phyloP scores from a whole-genome alignment of 139 green algal species.

The Nannochloris sp. region DNA sequence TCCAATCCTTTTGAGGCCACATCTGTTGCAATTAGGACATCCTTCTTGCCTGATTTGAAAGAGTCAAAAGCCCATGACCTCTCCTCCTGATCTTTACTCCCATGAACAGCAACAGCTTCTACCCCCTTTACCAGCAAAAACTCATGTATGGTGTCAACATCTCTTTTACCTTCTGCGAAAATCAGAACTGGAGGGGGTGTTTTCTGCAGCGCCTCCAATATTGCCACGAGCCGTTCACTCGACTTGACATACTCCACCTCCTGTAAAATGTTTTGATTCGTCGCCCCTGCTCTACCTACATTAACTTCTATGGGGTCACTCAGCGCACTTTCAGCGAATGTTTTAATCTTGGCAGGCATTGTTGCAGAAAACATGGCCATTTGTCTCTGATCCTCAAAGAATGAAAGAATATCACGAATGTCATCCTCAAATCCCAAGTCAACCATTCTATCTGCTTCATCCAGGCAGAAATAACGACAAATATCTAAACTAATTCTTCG shows the following conservation, averaged over 20 bases:
- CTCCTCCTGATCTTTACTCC: slow-evolving; percentile 94
- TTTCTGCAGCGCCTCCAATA: slow-evolving; percentile 97
- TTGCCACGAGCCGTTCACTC: slow-evolving; percentile 89
- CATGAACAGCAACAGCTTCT: slow-evolving; percentile 93
- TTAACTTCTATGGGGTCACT: slow-evolving; percentile 90
- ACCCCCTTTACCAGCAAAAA: slow-evolving; percentile 86
- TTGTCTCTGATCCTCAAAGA: slow-evolving; percentile 84
- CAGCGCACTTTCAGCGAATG: slow-evolving; percentile 91
- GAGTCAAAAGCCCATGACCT: slow-evolving; percentile 67
- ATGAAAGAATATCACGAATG: slow-evolving; percentile 58
- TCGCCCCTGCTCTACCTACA: slow-evolving; percentile 81
- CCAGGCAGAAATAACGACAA: slow-evolving; percentile 88
- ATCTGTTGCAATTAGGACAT: slow-evolving; percentile 97
- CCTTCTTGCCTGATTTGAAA: slow-evolving; percentile 84
- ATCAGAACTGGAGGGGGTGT: slow-evolving; percentile 93
- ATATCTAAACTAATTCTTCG: slow-evolving; percentile 84
- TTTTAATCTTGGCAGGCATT: slow-evolving; percentile 97
- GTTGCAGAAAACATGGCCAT: slow-evolving; percentile 97
- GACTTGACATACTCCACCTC: slow-evolving; percentile 99
- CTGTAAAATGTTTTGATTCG: slow-evolving; percentile 94
- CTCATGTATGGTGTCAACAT: slow-evolving; percentile 96
- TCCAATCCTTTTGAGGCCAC: slow-evolving; percentile 89
- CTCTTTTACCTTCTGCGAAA: slow-evolving; percentile 96
- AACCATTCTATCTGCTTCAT: slow-evolving; percentile 98
- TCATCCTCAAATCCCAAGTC: slow-evolving; percentile 96